A percentile compares a stretch with the other conserved stretches of the same genome.
Conservation (phyloP, 495 filamentous ascomycete species). For the Neurospora sublineolata region DNA sequence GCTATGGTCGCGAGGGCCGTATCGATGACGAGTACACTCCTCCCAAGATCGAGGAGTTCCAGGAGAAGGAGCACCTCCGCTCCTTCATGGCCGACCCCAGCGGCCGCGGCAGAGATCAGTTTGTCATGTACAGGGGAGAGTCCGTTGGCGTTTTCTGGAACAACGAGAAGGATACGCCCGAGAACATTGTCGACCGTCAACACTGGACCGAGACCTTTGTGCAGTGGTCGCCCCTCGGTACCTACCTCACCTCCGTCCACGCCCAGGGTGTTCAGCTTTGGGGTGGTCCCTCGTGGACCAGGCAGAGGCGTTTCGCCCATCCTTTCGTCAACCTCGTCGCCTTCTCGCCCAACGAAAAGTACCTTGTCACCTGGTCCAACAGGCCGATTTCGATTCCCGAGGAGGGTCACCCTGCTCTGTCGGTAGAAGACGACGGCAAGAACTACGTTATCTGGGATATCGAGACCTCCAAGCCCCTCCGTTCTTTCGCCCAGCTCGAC, state of each 20-base stretch:
- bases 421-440: slow-evolving; percentile 91
- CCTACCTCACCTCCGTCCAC: slow-evolving; percentile 88
- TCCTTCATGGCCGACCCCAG: slow-evolving; percentile 81
- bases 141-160: slow-evolving; percentile 95
- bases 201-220: slow-evolving; percentile 97
- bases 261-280: slow-evolving; percentile 92
- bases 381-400: slow-evolving; percentile 84
- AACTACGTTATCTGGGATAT: slow-evolving; percentile 99
- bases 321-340: slow-evolving; percentile 91
- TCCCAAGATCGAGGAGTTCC: slow-evolving; percentile 66
- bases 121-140: slow-evolving; percentile 81
- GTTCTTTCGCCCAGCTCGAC: slow-evolving; percentile 85
- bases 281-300: slow-evolving; percentile 80
- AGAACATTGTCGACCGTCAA: slow-evolving; percentile 76
- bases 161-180: slow-evolving; percentile 82
- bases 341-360: slow-evolving; percentile 88
- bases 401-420: slow-evolving; percentile 62
- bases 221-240: slow-evolving; percentile 93
- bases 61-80: slow-evolving; percentile 86
- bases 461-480: slow-evolving; percentile 74
- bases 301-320: slow-evolving; percentile 86
- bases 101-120: slow-evolving; percentile 84
- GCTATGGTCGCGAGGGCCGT: slow-evolving; percentile 86
- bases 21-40: slow-evolving; percentile 80
- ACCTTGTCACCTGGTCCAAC: slow-evolving; percentile 92